Evolutionary conservation across 257 asterid genomes (phyloP).

Genomic region (Salvia splendens): DNA sequence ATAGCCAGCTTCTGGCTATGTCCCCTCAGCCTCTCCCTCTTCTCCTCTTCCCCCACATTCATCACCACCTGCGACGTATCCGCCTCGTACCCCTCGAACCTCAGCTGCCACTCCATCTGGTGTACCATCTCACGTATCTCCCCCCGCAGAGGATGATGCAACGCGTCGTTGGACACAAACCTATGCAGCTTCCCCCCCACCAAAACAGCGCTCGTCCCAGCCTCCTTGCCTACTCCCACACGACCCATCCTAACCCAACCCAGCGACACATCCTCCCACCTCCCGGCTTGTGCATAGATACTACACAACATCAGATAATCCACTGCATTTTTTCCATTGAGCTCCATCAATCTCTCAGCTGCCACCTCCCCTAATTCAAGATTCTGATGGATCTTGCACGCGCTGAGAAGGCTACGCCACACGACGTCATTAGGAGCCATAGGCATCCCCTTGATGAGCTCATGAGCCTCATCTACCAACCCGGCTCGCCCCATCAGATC

Average conservation of each 20-base stretch:
- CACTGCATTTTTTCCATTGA: slow-evolving; percentile 51
- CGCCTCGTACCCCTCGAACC: slow-evolving; percentile 72
- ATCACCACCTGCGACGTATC: slow-evolving; percentile 60
- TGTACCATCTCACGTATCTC: slow-evolving; percentile 70
- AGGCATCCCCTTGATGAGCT: slow-evolving; percentile 58
- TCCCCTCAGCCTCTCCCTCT: slow-evolving; percentile 52
- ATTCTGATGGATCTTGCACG: slow-evolving; percentile 60
- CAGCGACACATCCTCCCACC: slow-evolving; percentile 56
- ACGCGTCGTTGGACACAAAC: slow-evolving; percentile 61
- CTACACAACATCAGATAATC: slow-evolving; percentile 64
- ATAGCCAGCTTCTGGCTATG: slow-evolving; percentile 85
- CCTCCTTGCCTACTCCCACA: slow-evolving; percentile 42
- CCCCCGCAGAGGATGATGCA: slow-evolving; percentile 41
- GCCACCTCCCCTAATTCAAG: slow-evolving; percentile 60
- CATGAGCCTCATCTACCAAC: slow-evolving; percentile 51
- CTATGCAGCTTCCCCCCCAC: slow-evolving; percentile 52
- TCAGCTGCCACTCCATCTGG: slow-evolving; percentile 93
- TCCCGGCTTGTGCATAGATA: slow-evolving; percentile 60
- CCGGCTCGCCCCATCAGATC: slow-evolving; percentile 76
- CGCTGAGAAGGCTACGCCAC: slow-evolving; percentile 75
- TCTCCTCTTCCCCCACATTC: slow-evolving; percentile 80
- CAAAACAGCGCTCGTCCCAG: slow-evolving; percentile 65
- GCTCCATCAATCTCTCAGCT: slow-evolving; percentile 41
- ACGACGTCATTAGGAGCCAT: slow-evolving; percentile 62
- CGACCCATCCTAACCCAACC: slow-evolving; percentile 48